Percentiles rank a stretch among this genome's conserved stretches.
These are phyloP conservation scores for Suhomyces pyralidae DNA, from an alignment of 805 yeast species.

Conservation along the genomic window DNA sequence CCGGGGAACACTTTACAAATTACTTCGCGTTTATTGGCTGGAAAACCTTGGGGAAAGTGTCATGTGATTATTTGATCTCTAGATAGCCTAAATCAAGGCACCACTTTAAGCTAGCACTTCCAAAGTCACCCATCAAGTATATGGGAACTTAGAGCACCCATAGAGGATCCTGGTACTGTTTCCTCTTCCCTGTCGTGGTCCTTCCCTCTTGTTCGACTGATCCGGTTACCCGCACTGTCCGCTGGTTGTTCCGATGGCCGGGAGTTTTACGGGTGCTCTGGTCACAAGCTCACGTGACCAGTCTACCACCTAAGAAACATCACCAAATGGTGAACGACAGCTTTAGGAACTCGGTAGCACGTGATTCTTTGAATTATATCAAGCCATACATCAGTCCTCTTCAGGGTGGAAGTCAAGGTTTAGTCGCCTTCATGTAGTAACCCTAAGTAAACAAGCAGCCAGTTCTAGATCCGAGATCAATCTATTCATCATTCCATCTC, in stretches of 20 bases:
- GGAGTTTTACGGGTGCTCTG: neutral
- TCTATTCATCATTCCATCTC: neutral
- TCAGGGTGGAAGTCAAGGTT: too few species aligned
- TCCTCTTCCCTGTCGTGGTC: neutral
- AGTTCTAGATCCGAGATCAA: neutral
- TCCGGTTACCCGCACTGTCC: neutral
- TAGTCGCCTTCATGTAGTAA: too few species aligned
- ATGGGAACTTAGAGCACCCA: neutral
- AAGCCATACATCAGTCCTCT: too few species aligned
- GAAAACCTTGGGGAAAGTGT: constrained; percentile 1
- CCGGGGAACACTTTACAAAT: constrained; percentile 10
- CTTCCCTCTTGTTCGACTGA: neutral
- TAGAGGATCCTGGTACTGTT: neutral
- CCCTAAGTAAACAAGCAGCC: neutral
- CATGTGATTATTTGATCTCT: neutral
- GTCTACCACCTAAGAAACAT: neutral
- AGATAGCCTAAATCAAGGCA: neutral
- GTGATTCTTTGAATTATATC: too few species aligned
- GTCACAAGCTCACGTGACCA: neutral
- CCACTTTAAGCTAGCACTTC: neutral
- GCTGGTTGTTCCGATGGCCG: neutral
- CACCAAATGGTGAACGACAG: neutral
- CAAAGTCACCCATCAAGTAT: neutral
- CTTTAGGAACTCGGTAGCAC: too few species aligned
- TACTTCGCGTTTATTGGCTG: constrained; percentile 7